Conservation (phyloP, 2,329 filamentous ascomycete species). For the Venturia pyrina region DNA sequence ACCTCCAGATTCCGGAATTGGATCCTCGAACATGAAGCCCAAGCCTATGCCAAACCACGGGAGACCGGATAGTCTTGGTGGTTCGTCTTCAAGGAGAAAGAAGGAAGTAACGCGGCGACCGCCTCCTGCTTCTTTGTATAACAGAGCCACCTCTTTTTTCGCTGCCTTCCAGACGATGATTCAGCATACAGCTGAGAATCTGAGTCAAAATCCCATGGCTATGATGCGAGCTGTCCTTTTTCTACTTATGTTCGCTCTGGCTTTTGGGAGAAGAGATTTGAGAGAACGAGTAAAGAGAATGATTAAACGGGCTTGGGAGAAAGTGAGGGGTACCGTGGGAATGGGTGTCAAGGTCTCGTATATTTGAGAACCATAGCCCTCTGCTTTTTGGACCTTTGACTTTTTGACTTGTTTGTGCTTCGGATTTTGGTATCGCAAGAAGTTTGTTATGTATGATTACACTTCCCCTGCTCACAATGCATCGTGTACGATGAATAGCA, state of each 20-base stretch:
- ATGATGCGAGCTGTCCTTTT: conserved; percentile 62
- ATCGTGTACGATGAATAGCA: background rate
- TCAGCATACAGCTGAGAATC: conserved; percentile 38
- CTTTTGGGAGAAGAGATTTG: conserved; percentile 65
- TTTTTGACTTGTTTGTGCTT: background rate
- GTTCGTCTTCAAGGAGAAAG: conserved; percentile 17
- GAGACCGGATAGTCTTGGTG: conserved; percentile 18
- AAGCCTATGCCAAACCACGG: background rate
- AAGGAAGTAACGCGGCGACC: conserved; percentile 18
- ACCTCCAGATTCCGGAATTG: conserved; percentile 19
- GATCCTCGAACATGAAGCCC: conserved; percentile 8
- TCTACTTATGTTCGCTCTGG: conserved; percentile 63
- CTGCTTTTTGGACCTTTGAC: background rate
- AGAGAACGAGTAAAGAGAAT: conserved; percentile 64
- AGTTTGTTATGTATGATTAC: background rate
- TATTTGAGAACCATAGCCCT: conserved; percentile 44
- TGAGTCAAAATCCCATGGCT: conserved; percentile 46
- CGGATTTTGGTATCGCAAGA: background rate
- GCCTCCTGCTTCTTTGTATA: conserved; percentile 28
- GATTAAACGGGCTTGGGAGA: conserved; percentile 63
- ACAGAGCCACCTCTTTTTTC: conserved; percentile 35
- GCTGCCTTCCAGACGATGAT: conserved; percentile 39
- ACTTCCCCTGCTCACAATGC: background rate
- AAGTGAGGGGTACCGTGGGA: conserved; percentile 72
- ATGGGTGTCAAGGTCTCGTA: conserved; percentile 99